phyloP scores from a whole-genome alignment of 2,329 filamentous ascomycete species.

The Neonectria magnoliae region DNA sequence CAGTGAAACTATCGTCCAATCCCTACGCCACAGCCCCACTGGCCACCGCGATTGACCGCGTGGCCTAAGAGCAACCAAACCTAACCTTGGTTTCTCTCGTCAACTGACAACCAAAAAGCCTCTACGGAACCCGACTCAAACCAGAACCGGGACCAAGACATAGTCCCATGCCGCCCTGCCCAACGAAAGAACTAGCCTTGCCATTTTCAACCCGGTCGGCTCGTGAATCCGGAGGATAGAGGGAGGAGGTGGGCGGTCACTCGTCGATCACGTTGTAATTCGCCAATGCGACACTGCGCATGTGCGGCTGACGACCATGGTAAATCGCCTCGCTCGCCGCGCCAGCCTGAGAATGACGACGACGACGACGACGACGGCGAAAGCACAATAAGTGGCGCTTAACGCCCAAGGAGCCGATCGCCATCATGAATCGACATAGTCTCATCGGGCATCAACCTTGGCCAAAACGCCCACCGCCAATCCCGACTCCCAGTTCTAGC shows the following conservation, averaged over 20 bases:
- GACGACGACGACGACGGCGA: conserved; percentile 8
- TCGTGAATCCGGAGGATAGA: conserved; percentile 8
- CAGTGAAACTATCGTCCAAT: neutral
- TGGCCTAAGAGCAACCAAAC: neutral
- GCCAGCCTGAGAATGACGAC: conserved; percentile 2
- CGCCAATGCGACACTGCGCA: conserved; percentile 37
- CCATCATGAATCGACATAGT: conserved; percentile 10
- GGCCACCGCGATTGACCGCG: conserved; percentile 3
- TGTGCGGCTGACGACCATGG: conserved; percentile 32
- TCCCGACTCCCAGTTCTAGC: conserved; percentile 7
- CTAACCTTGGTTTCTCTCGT: neutral
- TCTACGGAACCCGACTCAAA: conserved; percentile 20
- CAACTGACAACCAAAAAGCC: neutral
- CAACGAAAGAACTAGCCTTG: neutral
- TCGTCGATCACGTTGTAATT: conserved; percentile 39
- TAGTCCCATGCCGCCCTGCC: conserved; percentile 18
- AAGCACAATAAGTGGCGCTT: conserved; percentile 10
- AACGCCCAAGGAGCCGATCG: conserved; percentile 14
- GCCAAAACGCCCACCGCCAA: conserved; percentile 4
- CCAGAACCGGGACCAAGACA: conserved; percentile 3
- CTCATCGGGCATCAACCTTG: conserved; percentile 20
- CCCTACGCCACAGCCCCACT: conserved; percentile 1
- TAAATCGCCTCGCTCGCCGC: conserved; percentile 11
- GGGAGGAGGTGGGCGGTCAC: conserved; percentile 22
- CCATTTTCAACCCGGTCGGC: conserved; percentile 6